Base-by-base conservation (phyloP, 192 early-diverging fungal species). In the Glomus cerebriforme region DNA sequence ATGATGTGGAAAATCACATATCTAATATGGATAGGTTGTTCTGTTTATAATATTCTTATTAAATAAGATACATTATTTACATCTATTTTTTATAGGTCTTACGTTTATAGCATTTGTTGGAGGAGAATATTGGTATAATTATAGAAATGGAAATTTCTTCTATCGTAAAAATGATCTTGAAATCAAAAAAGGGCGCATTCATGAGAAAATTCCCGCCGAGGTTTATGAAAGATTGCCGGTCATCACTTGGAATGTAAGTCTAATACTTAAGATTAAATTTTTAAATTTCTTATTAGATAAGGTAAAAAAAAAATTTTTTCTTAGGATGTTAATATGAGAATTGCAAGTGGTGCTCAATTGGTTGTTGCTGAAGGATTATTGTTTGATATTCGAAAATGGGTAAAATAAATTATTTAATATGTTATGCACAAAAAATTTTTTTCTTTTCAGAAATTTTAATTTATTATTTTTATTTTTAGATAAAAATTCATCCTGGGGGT, bases 371-470 rank as follows among this genome's bases (percentile, higher is more conserved):
- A 79, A 15, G 69, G 59, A 1, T 72, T 72, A 7, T 27, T 79
- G n/a, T 54, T 72, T 58, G 69, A 79, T 62, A 79, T 79, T 31
- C 45, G 69, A 1, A 72, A 72, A 72, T 79, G 78, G 78, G 72
- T 72, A 31, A 15, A 69, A 9, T 43, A 43, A 12, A 2, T 43
- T 13, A 10, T 39, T 10, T 39, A 39, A 7, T 2, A 10, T 3
- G 8, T 39, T 37, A 12, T 43, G 9, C 1, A 2, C 39, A 43
- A 43, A 43, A 43, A 39, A 39, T 39, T 39, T 39, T 9, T 39
- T 39, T 39, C 7, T 39, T 39, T 39, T n/a, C n/a, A n/a, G n/a
- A n/a, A n/a, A 39, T 39, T 39, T 39, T n/a, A n/a, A 39, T 39
- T 39, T 39, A 0, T 7, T 1, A 0, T 39, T 39, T 8, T 9